Base-by-base conservation (phyloP, 2,329 filamentous ascomycete genomes). In the Rachicladosporium sp. region DNA sequence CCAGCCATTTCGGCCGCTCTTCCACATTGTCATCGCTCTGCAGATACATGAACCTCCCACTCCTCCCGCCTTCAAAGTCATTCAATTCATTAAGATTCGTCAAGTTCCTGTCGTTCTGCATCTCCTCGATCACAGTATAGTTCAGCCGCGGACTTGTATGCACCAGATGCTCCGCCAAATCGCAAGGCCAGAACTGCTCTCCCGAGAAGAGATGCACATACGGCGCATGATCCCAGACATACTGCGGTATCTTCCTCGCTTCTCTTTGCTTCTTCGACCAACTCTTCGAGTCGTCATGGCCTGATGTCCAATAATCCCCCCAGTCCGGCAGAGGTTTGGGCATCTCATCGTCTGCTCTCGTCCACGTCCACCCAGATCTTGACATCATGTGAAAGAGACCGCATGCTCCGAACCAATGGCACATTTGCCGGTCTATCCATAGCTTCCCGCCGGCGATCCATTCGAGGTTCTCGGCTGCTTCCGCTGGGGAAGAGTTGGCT, bases 21-120 rank as follows among this genome's bases (percentile, higher is more conserved):
- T 94, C 86, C 10, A 93, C 85, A 54, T 96, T 80, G 54, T 93
- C 87, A 40, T 85, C 72, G 62, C 87, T 94, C 44, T 82, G 81
- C 35, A 96, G 70, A 52, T 81, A 91, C 3, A 93, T 71, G 50
- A 74, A 71, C 27, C 64, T 63, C 10, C 76, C 70, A 43, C 57
- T 50, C 32, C 36, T 35, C 15, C 51, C 55, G 9, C 44, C 41
- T 15, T 66, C 53, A 55, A 67, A 78, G 36, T 72, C 61, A 60
- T 93, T 91, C 31, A 93, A 65, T 6, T 74, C 58, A 48, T 80
- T 67, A 29, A 98, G 64, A 54, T 86, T 79, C 11, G 74, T 66
- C 5, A 95, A 64, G 61, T 78, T 73, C 2, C 68, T 69, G 48
- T 76, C 67, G 10, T 73, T 59, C 30, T 61, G 63, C 43, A 65